Evolutionary conservation across 495 filamentous ascomycete species (phyloP).

Genomic region (Clavariopsis aquatica): DNA sequence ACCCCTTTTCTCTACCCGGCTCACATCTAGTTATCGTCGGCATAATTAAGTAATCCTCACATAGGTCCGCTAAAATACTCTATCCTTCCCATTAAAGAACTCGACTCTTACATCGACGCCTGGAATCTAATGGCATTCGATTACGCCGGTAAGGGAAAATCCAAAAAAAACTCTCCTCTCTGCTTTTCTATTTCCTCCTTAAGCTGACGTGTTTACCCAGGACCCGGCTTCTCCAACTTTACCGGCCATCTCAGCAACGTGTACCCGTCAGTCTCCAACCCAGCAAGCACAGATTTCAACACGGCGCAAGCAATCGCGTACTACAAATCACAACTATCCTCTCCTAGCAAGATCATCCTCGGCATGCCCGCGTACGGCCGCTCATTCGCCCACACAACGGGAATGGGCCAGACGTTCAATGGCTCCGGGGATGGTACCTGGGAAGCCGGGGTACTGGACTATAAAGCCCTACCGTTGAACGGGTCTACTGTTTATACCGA

Average conservation of each 20-base stretch:
- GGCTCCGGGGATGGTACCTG: slow-evolving; percentile 66
- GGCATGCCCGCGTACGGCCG: slow-evolving; percentile 83
- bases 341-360: slow-evolving; percentile 67
- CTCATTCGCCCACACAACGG: slow-evolving; percentile 68
- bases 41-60: not conserved
- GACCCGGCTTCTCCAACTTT: slow-evolving; percentile 59
- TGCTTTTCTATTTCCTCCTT: too few species aligned
- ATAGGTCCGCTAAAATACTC: slow-evolving; percentile 60
- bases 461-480: slow-evolving; percentile 55
- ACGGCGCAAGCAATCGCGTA: slow-evolving; percentile 65
- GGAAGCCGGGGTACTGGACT: slow-evolving; percentile 80
- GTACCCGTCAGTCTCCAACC: slow-evolving; percentile 54
- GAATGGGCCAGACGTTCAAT: slow-evolving; percentile 64
- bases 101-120: slow-evolving; percentile 78
- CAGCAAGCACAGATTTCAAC: slow-evolving; percentile 64
- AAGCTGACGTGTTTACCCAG: too few species aligned
- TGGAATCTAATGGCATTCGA: slow-evolving; percentile 66
- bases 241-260: slow-evolving; percentile 79
- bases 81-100: slow-evolving; percentile 64
- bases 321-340: slow-evolving; percentile 64
- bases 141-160: too few species aligned
- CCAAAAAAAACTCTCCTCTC: too few species aligned
- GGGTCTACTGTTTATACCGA: slow-evolving; percentile 53
- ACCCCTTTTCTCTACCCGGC: not conserved
- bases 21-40: too few species aligned